Conservation (phyloP, 2,329 filamentous ascomycete species). For the Leptographium lundbergii region DNA sequence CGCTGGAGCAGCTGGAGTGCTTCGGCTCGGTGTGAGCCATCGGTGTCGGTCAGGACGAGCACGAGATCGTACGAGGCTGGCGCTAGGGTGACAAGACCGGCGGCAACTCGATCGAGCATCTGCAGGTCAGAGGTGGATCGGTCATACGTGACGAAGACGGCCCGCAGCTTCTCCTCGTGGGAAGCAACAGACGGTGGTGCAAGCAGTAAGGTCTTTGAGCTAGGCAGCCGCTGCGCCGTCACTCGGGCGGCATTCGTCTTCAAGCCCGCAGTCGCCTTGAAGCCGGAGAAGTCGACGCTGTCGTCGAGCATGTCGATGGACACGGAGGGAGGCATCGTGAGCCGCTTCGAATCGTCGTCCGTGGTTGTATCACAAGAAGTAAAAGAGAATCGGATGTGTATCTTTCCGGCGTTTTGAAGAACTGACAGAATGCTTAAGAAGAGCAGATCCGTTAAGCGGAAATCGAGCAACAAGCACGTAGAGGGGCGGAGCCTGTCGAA, state of each 20-base stretch:
- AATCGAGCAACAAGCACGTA: background rate
- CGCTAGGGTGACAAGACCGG: constrained; percentile 69
- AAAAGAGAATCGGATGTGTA: background rate
- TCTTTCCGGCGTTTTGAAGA: background rate
- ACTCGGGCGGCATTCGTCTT: background rate
- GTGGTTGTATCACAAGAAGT: background rate
- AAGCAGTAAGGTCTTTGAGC: constrained; percentile 28
- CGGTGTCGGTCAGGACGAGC: constrained; percentile 68
- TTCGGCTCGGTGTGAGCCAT: constrained; percentile 46
- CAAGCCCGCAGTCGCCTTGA: background rate
- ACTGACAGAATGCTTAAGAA: background rate
- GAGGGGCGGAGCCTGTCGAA: constrained; percentile 3
- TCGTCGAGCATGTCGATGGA: constrained; percentile 12
- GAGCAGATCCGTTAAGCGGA: background rate
- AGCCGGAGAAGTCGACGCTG: constrained; percentile 8
- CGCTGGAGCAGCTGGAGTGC: constrained; percentile 49
- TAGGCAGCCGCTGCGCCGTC: background rate
- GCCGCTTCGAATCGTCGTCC: background rate
- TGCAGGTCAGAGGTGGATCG: constrained; percentile 75
- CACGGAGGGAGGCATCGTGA: constrained; percentile 10
- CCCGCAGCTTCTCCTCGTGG: constrained; percentile 64
- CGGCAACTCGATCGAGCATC: constrained; percentile 89
- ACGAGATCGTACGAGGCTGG: constrained; percentile 69
- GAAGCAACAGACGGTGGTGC: constrained; percentile 83
- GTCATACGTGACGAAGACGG: constrained; percentile 60